Conservation (phyloP, 164 flowering plant genomes). For the Berberis thunbergii region DNA sequence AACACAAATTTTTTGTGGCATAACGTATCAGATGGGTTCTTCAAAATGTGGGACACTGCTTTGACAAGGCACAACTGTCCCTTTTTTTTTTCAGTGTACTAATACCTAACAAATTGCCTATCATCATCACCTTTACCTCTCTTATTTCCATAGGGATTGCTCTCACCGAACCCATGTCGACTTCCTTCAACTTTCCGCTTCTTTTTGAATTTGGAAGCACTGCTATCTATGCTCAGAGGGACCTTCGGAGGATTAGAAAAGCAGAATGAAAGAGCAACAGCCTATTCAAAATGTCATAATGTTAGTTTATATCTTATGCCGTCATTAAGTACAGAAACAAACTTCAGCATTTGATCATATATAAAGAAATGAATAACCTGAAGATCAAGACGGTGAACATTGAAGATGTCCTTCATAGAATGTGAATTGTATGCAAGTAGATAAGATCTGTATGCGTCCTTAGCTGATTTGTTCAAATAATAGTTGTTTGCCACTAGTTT, state of each 20-base stretch:
- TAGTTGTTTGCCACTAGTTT: conserved; percentile 61
- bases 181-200: conserved; percentile 43
- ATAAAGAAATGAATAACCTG: conserved; percentile 43
- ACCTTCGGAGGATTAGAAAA: conserved; percentile 84
- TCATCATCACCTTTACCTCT: conserved; percentile 11
- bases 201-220: conserved; percentile 74
- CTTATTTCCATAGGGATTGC: conserved; percentile 56
- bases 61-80: too few relatives aligned
- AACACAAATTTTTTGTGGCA: too few relatives aligned
- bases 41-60: too few relatives aligned
- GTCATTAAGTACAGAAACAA: background rate
- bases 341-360: background rate
- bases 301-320: background rate
- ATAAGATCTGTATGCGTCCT: conserved; percentile 87
- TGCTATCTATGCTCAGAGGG: conserved; percentile 60
- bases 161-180: conserved; percentile 46
- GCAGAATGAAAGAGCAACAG: conserved; percentile 85
- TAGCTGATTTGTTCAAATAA: conserved; percentile 72
- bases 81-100: background rate
- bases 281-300: conserved; percentile 26
- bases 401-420: conserved; percentile 84
- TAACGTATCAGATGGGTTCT: too few relatives aligned
- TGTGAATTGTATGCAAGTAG: conserved; percentile 86
- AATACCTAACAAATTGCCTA: conserved; percentile 36
- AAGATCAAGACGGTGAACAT: conserved; percentile 78